Conservation (phyloP, 2,329 filamentous ascomycete genomes). For the Penicillium sp. region DNA sequence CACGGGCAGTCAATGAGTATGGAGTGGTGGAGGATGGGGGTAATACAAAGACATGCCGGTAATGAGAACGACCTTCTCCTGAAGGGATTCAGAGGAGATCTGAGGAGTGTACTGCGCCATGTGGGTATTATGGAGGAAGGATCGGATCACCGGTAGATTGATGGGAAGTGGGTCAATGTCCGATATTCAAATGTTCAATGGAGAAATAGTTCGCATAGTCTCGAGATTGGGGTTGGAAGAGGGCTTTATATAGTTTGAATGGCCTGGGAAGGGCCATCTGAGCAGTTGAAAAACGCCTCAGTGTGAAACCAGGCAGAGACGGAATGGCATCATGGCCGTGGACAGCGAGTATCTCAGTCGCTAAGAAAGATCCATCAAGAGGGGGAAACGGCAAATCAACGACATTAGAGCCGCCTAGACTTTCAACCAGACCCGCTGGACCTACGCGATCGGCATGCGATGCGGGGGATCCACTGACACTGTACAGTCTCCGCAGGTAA, state of each 20-base stretch:
- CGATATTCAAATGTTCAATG: background rate
- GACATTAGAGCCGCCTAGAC: background rate
- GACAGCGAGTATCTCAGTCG: background rate
- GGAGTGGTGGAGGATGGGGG: background rate
- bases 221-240: background rate
- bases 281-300: constrained; percentile 5
- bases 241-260: constrained; percentile 9
- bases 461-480: constrained; percentile 11
- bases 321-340: constrained; percentile 8
- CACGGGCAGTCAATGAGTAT: background rate
- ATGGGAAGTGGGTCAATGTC: background rate
- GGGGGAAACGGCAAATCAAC: constrained; percentile 4
- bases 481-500: background rate
- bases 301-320: background rate
- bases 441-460: constrained; percentile 10
- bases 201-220: background rate
- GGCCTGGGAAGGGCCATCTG: background rate
- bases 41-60: constrained; percentile 13
- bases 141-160: background rate
- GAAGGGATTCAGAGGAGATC: constrained; percentile 14
- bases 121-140: constrained; percentile 1
- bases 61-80: constrained; percentile 20
- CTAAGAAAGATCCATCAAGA: constrained; percentile 3
- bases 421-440: constrained; percentile 1
- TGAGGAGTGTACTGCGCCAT: constrained; percentile 22